Evolutionary conservation across 257 asterid species (phyloP), one percentile per base, ranked within the genome.

Genomic region (Fraxinus pennsylvanica): DNA sequence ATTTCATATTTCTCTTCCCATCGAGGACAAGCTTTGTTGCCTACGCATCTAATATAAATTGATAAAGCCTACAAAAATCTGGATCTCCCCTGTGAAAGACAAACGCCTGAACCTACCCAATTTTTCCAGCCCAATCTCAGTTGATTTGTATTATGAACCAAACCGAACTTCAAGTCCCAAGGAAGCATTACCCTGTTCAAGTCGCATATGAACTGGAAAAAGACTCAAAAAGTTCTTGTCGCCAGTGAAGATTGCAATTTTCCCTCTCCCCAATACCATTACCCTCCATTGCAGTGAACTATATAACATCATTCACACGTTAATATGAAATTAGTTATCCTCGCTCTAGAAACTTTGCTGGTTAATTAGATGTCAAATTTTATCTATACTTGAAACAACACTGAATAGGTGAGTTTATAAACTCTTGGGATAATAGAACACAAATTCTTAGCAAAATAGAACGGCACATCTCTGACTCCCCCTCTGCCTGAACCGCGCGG

Each of bases 111-210:
- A 72, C 69, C 66, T 45, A 73, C 36, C 19, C 41, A 74, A 67
- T 2, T 43, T 25, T 21, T 70, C n/a, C 14, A 17, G 54, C 14
- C 21, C 38, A 65, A 29, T 68, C 36, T 45, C 30, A 25, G 67
- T 76, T 59, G 70, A 10, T 22, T 65, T 66, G 82, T 41, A 45
- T 30, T 66, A 38, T 36, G 68, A 54, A 30, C 38, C 12, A 57
- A 75, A 45, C 65, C 14, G 0, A 59, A 72, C 30, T 54, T 67
- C 81, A 36, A 65, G 50, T 41, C 77, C 61, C 65, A 19, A 54
- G 65, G 65, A 19, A 78, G 75, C 78, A 78, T 63, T 17, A 74
- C 69, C 75, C 41, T 8, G 17, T 7, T 29, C 54, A 57, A 74
- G 22, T 74, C 27, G 12, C 57, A 22, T 52, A 33, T 72, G 39